Percentiles rank a stretch among this genome's conserved stretches.
Evolutionary conservation across 2,329 filamentous ascomycete species (phyloP).

Genomic region (Macrophomina phaseolina): DNA sequence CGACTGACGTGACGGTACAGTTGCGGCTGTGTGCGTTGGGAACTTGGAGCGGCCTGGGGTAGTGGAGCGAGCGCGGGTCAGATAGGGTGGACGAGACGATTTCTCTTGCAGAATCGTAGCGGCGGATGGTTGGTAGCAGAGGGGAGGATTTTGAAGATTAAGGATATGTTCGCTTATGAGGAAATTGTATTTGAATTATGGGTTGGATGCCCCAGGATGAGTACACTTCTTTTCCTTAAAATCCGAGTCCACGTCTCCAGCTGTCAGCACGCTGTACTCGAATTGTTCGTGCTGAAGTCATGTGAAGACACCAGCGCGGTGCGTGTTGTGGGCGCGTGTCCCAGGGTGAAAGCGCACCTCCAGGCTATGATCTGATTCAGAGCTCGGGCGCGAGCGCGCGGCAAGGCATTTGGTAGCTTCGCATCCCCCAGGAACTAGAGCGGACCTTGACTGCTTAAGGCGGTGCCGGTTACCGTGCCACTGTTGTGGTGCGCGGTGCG

Average conservation of each 20-base stretch:
- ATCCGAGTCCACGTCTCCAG: constrained; percentile 18
- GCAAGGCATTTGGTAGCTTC: no score
- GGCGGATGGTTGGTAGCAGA: constrained; percentile 3
- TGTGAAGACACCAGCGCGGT: constrained; percentile 2
- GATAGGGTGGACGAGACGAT: constrained; percentile 5
- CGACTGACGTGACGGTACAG: constrained; percentile 27
- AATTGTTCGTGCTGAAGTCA: background rate
- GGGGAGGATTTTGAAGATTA: background rate
- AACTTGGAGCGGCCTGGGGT: constrained; percentile 16
- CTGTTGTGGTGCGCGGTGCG: background rate
- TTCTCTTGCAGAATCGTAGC: background rate
- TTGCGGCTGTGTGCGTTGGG: constrained; percentile 22
- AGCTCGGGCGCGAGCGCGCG: no score
- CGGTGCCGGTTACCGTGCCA: background rate
- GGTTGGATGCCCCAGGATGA: constrained; percentile 22
- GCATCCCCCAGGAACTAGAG: background rate
- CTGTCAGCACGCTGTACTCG: constrained; percentile 1
- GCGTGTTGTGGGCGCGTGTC: background rate
- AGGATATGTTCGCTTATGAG: constrained; percentile 24
- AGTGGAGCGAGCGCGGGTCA: background rate
- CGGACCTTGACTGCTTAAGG: background rate
- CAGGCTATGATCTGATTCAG: no score
- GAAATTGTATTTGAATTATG: constrained; percentile 20
- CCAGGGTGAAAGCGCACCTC: background rate
- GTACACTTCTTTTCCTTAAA: constrained; percentile 23